Evolutionary conservation across 495 filamentous ascomycete species (phyloP), one percentile per base, ranked within the genome.

Genomic region (Penicillium atrosanguineum): DNA sequence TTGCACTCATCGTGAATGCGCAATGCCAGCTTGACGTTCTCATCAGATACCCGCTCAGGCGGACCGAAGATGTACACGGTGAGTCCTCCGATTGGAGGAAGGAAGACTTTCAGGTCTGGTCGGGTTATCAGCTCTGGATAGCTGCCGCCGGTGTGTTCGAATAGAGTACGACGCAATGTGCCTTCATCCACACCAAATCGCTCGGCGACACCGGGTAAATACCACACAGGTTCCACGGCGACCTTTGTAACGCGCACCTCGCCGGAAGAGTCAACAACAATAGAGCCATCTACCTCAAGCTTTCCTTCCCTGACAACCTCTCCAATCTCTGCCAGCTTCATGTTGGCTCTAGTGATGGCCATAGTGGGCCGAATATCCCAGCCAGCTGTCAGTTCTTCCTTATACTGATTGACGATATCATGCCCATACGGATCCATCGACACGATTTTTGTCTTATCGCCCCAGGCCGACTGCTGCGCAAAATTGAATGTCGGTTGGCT

Each of bases 31-130:
- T 82, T 83, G 46, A 89, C 89, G 41, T 87, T 90, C 41, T 89
- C 84, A 64, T 98, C 89, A 16, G 90, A 86, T 80, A 98, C 91
- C 59, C 91, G 93, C 38, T 90, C 88, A 8, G 90, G 90, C 54
- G 96, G 92, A 16, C 94, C 94, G 69, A 98, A 98, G 74, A 89
- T 91, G 74, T 98, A 98, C 23, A 97, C 94, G 1, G 94, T 98
- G 60, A 96, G 75, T 12, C 94, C 94, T 44, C 94, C 94, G 65
- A 98, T 98, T 21, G 94, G 94, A 21, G 94, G 94, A 44, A 98
- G 74, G 75, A 97, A 98, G 39, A 97, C 71, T 69, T 98, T 97
- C 75, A 98, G 88, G 65, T 98, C 94, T 9, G 83, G 83, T 44
- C 94, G 82, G 16, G 94, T 98, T 65, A 96, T 95, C 53, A 96